phyloP scores from a whole-genome alignment of 2,329 filamentous ascomycete species.

The Sarocladium oryzae region DNA sequence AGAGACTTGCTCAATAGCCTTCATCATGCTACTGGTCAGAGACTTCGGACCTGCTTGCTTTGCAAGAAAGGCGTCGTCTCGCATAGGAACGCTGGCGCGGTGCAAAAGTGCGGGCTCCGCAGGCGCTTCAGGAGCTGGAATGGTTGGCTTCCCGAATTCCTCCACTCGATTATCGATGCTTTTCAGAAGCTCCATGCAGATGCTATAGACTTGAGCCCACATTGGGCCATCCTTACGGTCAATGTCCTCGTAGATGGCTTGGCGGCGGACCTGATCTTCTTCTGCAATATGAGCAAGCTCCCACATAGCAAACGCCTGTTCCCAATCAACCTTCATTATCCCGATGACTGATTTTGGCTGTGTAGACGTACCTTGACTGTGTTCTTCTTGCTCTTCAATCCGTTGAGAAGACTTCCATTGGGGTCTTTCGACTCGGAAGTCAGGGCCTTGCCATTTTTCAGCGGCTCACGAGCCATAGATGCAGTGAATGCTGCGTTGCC shows the following conservation, averaged over 20 bases:
- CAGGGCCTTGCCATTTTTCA: constrained; percentile 79
- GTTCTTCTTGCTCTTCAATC: constrained; percentile 76
- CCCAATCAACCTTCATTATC: constrained; percentile 4
- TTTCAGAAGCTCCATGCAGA: constrained; percentile 64
- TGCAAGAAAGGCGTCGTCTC: constrained; percentile 39
- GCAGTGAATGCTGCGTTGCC: constrained; percentile 71
- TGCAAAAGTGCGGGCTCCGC: constrained; percentile 24
- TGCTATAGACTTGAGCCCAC: constrained; percentile 70
- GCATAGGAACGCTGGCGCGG: constrained; percentile 33
- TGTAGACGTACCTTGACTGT: constrained; percentile 55
- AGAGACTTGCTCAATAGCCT: constrained; percentile 35
- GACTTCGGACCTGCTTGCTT: constrained; percentile 28
- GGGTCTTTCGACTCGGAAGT: constrained; percentile 83
- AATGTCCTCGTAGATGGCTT: constrained; percentile 79
- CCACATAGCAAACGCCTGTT: constrained; percentile 79
- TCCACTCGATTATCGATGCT: constrained; percentile 63
- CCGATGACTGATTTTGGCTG: neutral
- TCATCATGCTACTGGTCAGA: constrained; percentile 27
- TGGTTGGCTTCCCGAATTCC: constrained; percentile 43
- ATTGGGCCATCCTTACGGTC: constrained; percentile 73
- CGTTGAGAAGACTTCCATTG: constrained; percentile 81
- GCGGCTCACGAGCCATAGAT: constrained; percentile 73
- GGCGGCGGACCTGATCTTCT: constrained; percentile 66
- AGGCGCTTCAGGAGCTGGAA: constrained; percentile 20
- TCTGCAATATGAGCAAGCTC: constrained; percentile 77